Evolutionary conservation across 129 eudicot genomes (phyloP).

Genomic region (Ambrosia artemisiifolia): DNA sequence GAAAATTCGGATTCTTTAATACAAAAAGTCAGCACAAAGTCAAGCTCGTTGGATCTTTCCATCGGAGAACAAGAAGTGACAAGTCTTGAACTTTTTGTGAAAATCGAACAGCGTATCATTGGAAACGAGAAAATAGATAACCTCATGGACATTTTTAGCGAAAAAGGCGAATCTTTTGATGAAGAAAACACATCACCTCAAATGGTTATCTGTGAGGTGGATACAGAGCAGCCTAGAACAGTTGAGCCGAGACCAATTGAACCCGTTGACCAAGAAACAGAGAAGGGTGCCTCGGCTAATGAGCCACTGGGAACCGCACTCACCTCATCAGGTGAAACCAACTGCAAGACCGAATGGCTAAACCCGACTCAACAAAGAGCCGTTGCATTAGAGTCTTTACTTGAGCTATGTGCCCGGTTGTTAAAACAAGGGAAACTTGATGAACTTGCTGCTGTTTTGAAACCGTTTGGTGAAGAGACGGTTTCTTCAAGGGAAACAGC

Average conservation of each 20-base stretch:
- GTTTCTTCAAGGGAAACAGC: constrained; percentile 99
- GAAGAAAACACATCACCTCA: constrained; percentile 38
- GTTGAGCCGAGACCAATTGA: constrained; percentile 18
- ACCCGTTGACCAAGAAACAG: constrained; percentile 24
- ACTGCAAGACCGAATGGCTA: constrained; percentile 39
- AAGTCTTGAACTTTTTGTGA: constrained; percentile 20
- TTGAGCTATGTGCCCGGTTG: constrained; percentile 81
- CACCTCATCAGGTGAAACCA: constrained; percentile 25
- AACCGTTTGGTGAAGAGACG: constrained; percentile 86
- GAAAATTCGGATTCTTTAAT: constrained; percentile 34
- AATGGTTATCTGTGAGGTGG: constrained; percentile 30
- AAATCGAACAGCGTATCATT: constrained; percentile 31
- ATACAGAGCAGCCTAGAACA: constrained; percentile 35
- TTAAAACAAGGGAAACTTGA: constrained; percentile 78
- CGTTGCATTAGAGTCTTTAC: constrained; percentile 79
- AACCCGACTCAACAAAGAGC: constrained; percentile 61
- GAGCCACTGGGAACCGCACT: constrained; percentile 18
- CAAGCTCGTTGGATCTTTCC: constrained; percentile 33
- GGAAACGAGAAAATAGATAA: constrained; percentile 26
- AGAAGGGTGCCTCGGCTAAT: constrained; percentile 25
- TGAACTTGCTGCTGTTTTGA: constrained; percentile 84
- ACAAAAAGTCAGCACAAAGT: constrained; percentile 47
- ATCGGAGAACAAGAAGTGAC: constrained; percentile 47
- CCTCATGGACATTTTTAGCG: constrained; percentile 30
- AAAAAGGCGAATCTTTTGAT: constrained; percentile 26